Base-by-base conservation (phyloP, 2,329 filamentous ascomycete species). In the Ceratocystiopsis brevicomis region DNA sequence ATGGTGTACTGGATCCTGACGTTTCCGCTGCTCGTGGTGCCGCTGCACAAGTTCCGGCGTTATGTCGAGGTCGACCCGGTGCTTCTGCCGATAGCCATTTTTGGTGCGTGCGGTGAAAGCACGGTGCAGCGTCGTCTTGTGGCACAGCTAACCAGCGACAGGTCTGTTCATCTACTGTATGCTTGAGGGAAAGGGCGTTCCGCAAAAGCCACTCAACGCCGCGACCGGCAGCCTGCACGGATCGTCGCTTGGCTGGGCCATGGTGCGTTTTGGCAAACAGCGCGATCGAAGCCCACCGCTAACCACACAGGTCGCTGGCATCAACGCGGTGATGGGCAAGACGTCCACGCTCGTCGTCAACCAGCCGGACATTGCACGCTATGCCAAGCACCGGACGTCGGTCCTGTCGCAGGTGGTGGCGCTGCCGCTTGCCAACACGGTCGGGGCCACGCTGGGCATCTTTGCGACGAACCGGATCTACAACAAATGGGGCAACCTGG, bases 341-440 rank as follows among this genome's bases (percentile, higher is more conserved):
- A 42, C 41, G n/a, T 43, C 41, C 15, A 43, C 41, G 37, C 46
- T 61, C 21, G 61, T 61, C 46, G 60, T 58, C 17, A 63, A 63
- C 47, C 61, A 63, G 48, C 62, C 63, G 0, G 64, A 67, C 48
- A 61, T 66, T 47, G 61, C 62, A 11, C 54, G 64, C 35, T 67
- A 59, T 56, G 54, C 53, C 41, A 56, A 54, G 45, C 61, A 55
- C 11, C 57, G 54, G 44, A 54, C 50, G 5, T 57, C 63, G 14
- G 57, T 63, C 49, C 65, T 59, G 57, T 58, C 59, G 3, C 63
- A 66, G 49, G 47, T 64, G 33, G 45, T 65, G 43, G 56, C 57
- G 13, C 59, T 64, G 34, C 61, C 62, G 0, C 51, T 66, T 21
- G 55, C 57, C 16, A 58, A 63, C 9, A 64, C 63, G 3, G 47